Evolutionary conservation across 345 rosid genomes (phyloP).

Genomic region (Carallia brachiata): DNA sequence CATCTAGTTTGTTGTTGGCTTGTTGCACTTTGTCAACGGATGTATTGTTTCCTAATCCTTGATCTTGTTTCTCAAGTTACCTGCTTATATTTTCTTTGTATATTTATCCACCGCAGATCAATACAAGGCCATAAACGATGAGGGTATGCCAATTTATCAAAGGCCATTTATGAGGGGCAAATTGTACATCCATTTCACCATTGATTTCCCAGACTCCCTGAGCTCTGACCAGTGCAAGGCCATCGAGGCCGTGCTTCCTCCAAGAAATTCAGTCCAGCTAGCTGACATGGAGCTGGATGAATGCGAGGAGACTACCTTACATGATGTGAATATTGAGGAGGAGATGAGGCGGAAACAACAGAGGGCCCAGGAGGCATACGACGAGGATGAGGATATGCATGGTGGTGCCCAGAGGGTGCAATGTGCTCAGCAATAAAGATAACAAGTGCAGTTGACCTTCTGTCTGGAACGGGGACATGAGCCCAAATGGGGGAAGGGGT

Average conservation of each 20-base stretch:
- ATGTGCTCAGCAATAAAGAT: slow-evolving; percentile 63
- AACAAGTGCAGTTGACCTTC: not conserved
- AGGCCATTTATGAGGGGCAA: slow-evolving; percentile 74
- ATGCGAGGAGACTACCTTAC: slow-evolving; percentile 68
- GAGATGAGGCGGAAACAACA: slow-evolving; percentile 50
- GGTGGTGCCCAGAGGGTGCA: slow-evolving; percentile 67
- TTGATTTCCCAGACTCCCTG: slow-evolving; percentile 61
- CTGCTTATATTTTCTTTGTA: not conserved
- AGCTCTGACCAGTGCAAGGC: slow-evolving; percentile 47
- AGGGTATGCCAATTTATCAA: slow-evolving; percentile 35
- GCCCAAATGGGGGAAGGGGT: not conserved
- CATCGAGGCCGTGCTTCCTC: slow-evolving; percentile 49
- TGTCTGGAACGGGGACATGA: too few relatives aligned
- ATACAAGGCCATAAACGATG: slow-evolving; percentile 33
- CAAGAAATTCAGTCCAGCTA: slow-evolving; percentile 30
- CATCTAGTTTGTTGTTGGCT: too few relatives aligned
- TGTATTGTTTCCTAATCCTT: not conserved
- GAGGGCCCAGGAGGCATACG: slow-evolving; percentile 62
- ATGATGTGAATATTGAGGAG: slow-evolving; percentile 60
- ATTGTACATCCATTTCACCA: slow-evolving; percentile 53
- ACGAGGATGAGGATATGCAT: slow-evolving; percentile 57
- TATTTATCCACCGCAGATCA: slow-evolving; percentile 15
- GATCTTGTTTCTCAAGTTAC: not conserved
- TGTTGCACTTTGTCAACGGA: too few relatives aligned
- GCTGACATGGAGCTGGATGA: slow-evolving; percentile 65